These are phyloP conservation scores for Ziziphus jujuba DNA, from an alignment of 306 rosid species.

Conservation along the genomic window DNA sequence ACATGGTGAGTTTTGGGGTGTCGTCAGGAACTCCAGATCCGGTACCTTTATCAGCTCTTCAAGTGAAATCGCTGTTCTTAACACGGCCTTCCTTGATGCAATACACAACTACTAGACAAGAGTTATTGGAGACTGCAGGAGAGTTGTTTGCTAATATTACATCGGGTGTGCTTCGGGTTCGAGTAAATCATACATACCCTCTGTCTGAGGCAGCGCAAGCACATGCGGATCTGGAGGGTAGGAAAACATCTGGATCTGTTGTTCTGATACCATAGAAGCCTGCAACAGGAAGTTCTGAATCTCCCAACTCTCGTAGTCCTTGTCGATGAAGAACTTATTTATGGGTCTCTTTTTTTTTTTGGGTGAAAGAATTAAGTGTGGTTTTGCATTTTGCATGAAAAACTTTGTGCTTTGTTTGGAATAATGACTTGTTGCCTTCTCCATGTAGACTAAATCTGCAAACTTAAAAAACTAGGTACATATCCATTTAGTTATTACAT, in stretches of 20 bases:
- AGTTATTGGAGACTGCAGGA: constrained; percentile 66
- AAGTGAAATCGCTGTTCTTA: constrained; percentile 70
- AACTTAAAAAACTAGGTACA: no score
- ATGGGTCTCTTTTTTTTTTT: background rate
- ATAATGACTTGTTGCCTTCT: no score
- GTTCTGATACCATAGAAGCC: constrained; percentile 68
- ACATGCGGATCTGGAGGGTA: constrained; percentile 70
- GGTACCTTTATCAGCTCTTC: constrained; percentile 67
- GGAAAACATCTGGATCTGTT: constrained; percentile 78
- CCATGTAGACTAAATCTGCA: no score
- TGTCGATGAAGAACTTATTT: background rate
- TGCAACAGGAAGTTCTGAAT: background rate
- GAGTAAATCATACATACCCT: constrained; percentile 81
- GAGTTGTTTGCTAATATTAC: constrained; percentile 64
- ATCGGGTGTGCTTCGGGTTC: constrained; percentile 59
- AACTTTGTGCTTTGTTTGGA: no score
- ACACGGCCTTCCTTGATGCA: constrained; percentile 74
- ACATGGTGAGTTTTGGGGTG: constrained; percentile 88
- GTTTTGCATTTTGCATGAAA: no score
- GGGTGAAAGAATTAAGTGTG: no score
- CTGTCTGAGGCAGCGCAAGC: constrained; percentile 78
- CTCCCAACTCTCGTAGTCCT: background rate
- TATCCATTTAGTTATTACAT: no score
- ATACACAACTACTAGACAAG: constrained; percentile 56
- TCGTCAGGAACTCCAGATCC: constrained; percentile 90